phyloP scores from a whole-genome alignment of 257 asterid species.

The Jacaranda copaia region DNA sequence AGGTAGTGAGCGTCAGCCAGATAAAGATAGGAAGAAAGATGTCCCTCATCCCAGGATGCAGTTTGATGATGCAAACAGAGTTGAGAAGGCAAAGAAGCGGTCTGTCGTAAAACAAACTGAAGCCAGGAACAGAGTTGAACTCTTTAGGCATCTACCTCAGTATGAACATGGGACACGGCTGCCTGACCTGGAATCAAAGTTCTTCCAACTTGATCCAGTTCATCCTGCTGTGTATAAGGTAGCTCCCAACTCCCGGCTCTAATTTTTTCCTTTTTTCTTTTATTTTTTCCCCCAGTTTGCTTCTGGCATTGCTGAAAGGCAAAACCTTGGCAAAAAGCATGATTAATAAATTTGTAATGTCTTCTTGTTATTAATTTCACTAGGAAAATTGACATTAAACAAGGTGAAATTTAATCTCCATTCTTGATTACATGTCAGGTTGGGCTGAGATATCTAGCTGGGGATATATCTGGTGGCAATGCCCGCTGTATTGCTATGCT shows the following conservation, averaged over 20 bases:
- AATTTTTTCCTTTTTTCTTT: too few species aligned
- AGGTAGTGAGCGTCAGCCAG: conserved; percentile 63
- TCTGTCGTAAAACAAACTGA: conserved; percentile 82
- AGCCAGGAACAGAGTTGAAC: conserved; percentile 80
- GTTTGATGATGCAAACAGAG: conserved; percentile 83
- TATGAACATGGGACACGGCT: conserved; percentile 69
- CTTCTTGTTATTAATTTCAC: neutral
- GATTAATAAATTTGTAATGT: neutral
- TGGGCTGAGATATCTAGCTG: conserved; percentile 83
- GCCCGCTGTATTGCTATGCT: conserved; percentile 97
- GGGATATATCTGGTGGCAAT: conserved; percentile 92
- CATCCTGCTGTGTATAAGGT: conserved; percentile 92
- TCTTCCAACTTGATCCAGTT: conserved; percentile 75
- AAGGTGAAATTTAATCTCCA: neutral
- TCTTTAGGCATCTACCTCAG: conserved; percentile 88
- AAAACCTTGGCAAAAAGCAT: conserved; percentile 1
- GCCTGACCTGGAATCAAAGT: conserved; percentile 74
- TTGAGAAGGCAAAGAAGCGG: conserved; percentile 91
- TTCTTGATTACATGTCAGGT: conserved; percentile 59
- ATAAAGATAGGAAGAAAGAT: conserved; percentile 89
- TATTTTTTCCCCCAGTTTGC: neutral
- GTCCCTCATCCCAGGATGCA: conserved; percentile 93
- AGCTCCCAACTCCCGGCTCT: conserved; percentile 26
- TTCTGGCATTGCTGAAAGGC: conserved; percentile 17
- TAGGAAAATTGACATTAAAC: neutral